Conservation (phyloP, 73 alveolate species). For the Paramecium biaurelia region DNA sequence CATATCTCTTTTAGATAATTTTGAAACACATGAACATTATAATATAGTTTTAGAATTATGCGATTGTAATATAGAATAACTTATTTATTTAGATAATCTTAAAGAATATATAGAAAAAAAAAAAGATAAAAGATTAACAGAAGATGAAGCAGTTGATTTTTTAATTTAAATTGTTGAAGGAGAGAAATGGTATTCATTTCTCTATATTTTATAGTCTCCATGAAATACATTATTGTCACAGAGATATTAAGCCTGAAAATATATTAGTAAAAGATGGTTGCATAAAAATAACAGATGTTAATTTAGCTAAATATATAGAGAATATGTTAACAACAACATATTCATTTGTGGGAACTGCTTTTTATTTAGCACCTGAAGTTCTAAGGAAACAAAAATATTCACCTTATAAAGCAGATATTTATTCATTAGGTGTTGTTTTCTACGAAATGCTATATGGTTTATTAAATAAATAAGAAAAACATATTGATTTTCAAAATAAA, state of each 20-base stretch:
- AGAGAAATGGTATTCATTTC: neutral
- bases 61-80: neutral
- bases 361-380: conserved; percentile 25
- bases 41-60: neutral
- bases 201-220: neutral
- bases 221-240: neutral
- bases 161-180: neutral
- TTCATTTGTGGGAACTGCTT: neutral
- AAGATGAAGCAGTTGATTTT: neutral
- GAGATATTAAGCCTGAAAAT: neutral
- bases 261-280: neutral
- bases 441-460: conserved; percentile 59
- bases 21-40: neutral
- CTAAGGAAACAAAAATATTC: neutral
- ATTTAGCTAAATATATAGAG: neutral
- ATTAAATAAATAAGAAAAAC: neutral
- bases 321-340: neutral
- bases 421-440: conserved; percentile 72
- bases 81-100: neutral
- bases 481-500: neutral
- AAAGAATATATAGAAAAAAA: neutral
- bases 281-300: neutral
- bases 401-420: conserved; percentile 65
- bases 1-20: neutral
- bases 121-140: neutral